phyloP scores from a whole-genome alignment of 805 yeast species.

The Ogataea henricii region DNA sequence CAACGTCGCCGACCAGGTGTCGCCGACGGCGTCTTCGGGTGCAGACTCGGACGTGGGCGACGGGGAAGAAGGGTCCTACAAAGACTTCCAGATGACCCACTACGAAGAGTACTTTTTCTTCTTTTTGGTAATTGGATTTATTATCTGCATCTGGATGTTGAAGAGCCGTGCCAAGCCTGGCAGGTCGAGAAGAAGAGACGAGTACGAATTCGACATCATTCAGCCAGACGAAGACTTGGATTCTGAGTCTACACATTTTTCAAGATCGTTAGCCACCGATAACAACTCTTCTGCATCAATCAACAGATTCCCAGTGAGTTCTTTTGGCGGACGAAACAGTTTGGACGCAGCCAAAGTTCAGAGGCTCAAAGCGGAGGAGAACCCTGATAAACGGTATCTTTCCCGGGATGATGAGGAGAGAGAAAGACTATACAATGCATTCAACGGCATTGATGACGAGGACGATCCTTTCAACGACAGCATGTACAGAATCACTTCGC shows the following conservation, averaged over 20 bases:
- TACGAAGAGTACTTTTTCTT: slow-evolving; percentile 64
- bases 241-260: slow-evolving; percentile 18
- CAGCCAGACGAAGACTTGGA: slow-evolving; percentile 42
- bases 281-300: slow-evolving; percentile 16
- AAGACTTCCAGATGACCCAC: slow-evolving; percentile 36
- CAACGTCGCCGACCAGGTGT: not conserved
- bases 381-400: slow-evolving; percentile 19
- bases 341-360: slow-evolving; percentile 25
- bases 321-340: slow-evolving; percentile 26
- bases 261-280: slow-evolving; percentile 17
- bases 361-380: slow-evolving; percentile 1
- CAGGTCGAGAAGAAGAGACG: slow-evolving; percentile 59
- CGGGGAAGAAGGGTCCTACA: slow-evolving; percentile 23
- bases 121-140: slow-evolving; percentile 60
- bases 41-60: slow-evolving; percentile 22
- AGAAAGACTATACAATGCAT: slow-evolving; percentile 43
- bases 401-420: slow-evolving; percentile 38
- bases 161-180: slow-evolving; percentile 41
- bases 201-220: slow-evolving; percentile 76
- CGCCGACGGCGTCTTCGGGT: slow-evolving; percentile 6
- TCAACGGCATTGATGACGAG: slow-evolving; percentile 39
- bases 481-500: slow-evolving; percentile 27
- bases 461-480: slow-evolving; percentile 26
- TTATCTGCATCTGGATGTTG: slow-evolving; percentile 44
- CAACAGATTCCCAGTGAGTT: slow-evolving; percentile 15